Evolutionary conservation across 805 yeast genomes (phyloP), one percentile per base, ranked within the genome.

Genomic region (Myxozyma mucilagina): DNA sequence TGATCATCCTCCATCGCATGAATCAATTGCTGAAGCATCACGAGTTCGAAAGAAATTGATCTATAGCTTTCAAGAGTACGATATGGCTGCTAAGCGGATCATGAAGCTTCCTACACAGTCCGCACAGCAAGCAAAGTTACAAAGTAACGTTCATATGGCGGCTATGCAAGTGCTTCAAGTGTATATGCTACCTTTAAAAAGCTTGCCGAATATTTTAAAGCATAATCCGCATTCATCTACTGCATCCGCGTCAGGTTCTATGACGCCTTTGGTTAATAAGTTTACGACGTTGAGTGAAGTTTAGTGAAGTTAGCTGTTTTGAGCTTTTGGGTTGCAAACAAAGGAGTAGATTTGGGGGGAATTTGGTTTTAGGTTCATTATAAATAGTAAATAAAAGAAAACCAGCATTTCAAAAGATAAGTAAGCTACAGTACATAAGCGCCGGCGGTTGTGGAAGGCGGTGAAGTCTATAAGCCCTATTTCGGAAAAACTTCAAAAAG

Each of bases 111-210:
- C 72, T 2, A 73, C 80, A 3, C 64, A 60, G 7, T 74, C 78
- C 6, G 69, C 69, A 5, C 79, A 84, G 50, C 88, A 82, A 67
- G 68, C 69, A 43, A 79, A 73, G 66, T 74, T 81, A 1, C 82
- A 82, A 67, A 73, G 74, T 36, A 83, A 89, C 47, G 81, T 91
- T 13, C 82, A 84, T 68, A 78, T 79, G 35, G 80, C 82, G 31
- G 79, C 87, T 1, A 75, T 86, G 0, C 70, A 78, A 7, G 90
- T 83, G 69, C 76, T 92, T 35, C 96, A 88, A 70, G 84, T 82
- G 11, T 82, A 84, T 58, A 79, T 91, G 74, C 74, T 87, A 9
- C 83, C 84, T 4, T 75, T 89, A 67, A 86, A 89, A 67, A 79
- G 80, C 32, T 69, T 87, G 14, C 90, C 90, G 3, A 76, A 74